Conservation (phyloP, 1,139 yeast genomes). For the Petasospora fabianii region DNA sequence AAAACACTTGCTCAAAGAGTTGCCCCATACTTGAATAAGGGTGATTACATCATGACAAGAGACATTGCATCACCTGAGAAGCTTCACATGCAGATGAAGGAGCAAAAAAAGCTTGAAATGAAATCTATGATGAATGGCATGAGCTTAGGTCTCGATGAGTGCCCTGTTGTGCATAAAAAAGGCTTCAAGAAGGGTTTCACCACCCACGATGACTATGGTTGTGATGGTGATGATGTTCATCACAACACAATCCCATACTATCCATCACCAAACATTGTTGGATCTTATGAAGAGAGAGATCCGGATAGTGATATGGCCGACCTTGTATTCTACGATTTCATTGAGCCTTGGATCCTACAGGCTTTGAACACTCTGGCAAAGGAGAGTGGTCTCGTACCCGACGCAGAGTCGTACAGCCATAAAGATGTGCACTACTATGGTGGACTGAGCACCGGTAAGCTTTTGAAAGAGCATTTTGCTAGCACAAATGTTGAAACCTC, state of each 20-base stretch:
- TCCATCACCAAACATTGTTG: slow-evolving; percentile 75
- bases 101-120: neutral
- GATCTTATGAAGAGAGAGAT: slow-evolving; percentile 35
- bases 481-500: too few species aligned
- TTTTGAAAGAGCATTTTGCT: slow-evolving; percentile 40
- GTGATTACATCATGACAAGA: slow-evolving; percentile 19
- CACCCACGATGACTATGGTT: slow-evolving; percentile 79
- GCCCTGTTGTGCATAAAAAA: slow-evolving; percentile 29
- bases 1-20: slow-evolving; percentile 29
- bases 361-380: slow-evolving; percentile 42
- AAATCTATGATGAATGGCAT: neutral
- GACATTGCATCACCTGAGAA: slow-evolving; percentile 20
- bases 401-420: slow-evolving; percentile 21
- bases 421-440: slow-evolving; percentile 42
- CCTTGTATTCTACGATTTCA: slow-evolving; percentile 74
- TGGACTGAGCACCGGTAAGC: slow-evolving; percentile 47
- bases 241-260: slow-evolving; percentile 61
- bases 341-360: slow-evolving; percentile 55
- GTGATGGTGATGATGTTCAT: slow-evolving; percentile 83
- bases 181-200: slow-evolving; percentile 54
- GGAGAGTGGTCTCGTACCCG: slow-evolving; percentile 14
- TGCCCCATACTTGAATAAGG: slow-evolving; percentile 29
- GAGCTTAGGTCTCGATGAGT: too few species aligned
- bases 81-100: neutral
- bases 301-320: slow-evolving; percentile 38